phyloP scores from a whole-genome alignment of 2,329 filamentous ascomycete genomes.

The Claviceps africana region DNA sequence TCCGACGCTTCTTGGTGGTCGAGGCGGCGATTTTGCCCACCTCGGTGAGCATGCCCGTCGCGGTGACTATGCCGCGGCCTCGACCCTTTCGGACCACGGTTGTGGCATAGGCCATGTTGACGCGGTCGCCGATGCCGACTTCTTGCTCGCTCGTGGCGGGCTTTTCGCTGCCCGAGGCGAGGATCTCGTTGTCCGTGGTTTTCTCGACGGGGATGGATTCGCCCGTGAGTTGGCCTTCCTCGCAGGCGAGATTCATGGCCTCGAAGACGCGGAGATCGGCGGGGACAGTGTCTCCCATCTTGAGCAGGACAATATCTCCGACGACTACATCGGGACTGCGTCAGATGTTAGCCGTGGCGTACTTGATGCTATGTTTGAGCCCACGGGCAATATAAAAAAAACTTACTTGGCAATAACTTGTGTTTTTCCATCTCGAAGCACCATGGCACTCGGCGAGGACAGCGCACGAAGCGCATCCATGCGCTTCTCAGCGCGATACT shows the following conservation, averaged over 20 bases:
- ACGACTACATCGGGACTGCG: slow-evolving; percentile 49
- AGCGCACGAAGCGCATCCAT: slow-evolving; percentile 50
- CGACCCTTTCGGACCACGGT: slow-evolving; percentile 61
- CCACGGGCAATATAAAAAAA: no score
- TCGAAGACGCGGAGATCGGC: slow-evolving; percentile 59
- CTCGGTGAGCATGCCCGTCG: slow-evolving; percentile 58
- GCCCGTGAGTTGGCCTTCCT: slow-evolving; percentile 65
- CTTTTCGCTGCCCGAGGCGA: slow-evolving; percentile 31
- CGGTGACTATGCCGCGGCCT: slow-evolving; percentile 57
- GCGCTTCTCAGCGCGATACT: slow-evolving; percentile 50
- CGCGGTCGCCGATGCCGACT: slow-evolving; percentile 54
- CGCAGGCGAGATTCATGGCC: slow-evolving; percentile 65
- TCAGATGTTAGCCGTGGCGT: neutral
- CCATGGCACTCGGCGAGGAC: slow-evolving; percentile 48
- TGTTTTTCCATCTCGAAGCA: slow-evolving; percentile 45
- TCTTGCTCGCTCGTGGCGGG: slow-evolving; percentile 29
- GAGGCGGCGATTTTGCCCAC: slow-evolving; percentile 55
- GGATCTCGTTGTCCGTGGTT: slow-evolving; percentile 36
- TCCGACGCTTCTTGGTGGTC: slow-evolving; percentile 36
- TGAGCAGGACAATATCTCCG: slow-evolving; percentile 55
- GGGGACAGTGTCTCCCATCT: slow-evolving; percentile 61
- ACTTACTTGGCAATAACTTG: slow-evolving; percentile 44
- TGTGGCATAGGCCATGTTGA: slow-evolving; percentile 64
- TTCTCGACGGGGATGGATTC: slow-evolving; percentile 63
- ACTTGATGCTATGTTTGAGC: no score